These are phyloP conservation scores for Russula dissimulans DNA, from an alignment of 768 basidiomycete species.

Conservation along the genomic window DNA sequence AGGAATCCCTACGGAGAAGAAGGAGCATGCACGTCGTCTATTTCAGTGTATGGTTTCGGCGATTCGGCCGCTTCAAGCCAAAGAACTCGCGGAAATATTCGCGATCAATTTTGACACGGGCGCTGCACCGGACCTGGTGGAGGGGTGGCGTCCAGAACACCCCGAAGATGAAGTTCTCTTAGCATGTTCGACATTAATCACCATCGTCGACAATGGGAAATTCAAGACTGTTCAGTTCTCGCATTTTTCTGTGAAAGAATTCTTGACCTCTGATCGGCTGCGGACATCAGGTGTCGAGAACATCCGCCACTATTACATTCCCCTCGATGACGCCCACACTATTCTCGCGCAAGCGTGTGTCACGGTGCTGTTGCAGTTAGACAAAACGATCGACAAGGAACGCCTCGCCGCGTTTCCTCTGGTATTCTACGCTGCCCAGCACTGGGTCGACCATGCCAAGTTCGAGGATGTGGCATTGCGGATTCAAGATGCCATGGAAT, in stretches of 20 bases:
- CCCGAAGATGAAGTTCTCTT: not conserved
- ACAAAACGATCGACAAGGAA: not conserved
- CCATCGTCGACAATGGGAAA: not conserved
- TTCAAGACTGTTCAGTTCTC: not conserved
- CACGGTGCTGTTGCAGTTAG: not conserved
- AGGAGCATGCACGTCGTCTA: not conserved
- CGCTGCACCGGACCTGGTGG: not conserved
- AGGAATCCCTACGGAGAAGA: not conserved
- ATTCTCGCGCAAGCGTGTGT: not conserved
- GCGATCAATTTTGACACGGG: not conserved
- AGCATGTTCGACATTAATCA: not conserved
- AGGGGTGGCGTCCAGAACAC: not conserved
- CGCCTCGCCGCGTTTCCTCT: not conserved
- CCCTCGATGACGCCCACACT: not conserved
- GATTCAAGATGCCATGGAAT: not conserved
- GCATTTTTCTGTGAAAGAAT: conserved; percentile 2
- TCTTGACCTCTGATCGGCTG: not conserved
- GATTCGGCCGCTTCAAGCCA: not conserved
- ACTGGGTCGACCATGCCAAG: not conserved
- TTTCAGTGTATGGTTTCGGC: not conserved
- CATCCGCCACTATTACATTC: not conserved
- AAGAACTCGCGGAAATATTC: conserved; percentile 1
- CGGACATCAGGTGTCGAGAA: not conserved
- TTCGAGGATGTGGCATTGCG: not conserved
- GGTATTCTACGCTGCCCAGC: not conserved